Percentiles rank a stretch among this genome's conserved stretches.
Evolutionary conservation across 192 early-diverging fungal species (phyloP).

Genomic region (Phlyctochytrium arcticum): DNA sequence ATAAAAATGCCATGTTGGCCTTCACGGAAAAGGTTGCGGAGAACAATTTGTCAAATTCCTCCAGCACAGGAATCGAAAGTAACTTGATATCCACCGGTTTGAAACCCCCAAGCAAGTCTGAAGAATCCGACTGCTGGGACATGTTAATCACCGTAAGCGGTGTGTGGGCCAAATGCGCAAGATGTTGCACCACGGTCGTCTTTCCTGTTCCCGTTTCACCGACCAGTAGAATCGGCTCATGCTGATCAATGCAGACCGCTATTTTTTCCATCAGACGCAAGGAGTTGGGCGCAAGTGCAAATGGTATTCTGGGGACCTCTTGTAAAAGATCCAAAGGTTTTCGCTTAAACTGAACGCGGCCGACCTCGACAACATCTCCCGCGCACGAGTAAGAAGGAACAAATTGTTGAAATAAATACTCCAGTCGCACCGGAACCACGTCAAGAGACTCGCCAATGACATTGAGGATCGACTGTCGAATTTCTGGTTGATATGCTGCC

Average conservation of each 20-base stretch:
- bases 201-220: constrained; percentile 99
- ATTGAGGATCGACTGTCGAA: constrained; percentile 58
- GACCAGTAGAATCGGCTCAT: constrained; percentile 84
- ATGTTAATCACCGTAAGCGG: constrained; percentile 91
- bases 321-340: constrained; percentile 36
- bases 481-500: constrained; percentile 67
- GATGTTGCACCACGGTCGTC: constrained; percentile 90
- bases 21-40: constrained; percentile 79
- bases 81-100: constrained; percentile 86
- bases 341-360: constrained; percentile 41
- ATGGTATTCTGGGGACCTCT: constrained; percentile 37
- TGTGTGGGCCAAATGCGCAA: constrained; percentile 70
- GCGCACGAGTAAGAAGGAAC: constrained; percentile 52
- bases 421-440: constrained; percentile 62
- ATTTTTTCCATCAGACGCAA: constrained; percentile 80
- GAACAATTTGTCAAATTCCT: constrained; percentile 85
- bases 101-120: constrained; percentile 95
- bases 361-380: constrained; percentile 26
- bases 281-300: constrained; percentile 84
- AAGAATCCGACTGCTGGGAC: constrained; percentile 91
- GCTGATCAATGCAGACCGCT: constrained; percentile 71
- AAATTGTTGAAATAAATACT: constrained; percentile 67
- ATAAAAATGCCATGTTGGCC: constrained; percentile 82
- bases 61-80: constrained; percentile 73
- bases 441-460: constrained; percentile 66